Evolutionary conservation across 1,139 yeast species (phyloP), one percentile per base, ranked within the genome.

Genomic region (Eremothecium gossypii): DNA sequence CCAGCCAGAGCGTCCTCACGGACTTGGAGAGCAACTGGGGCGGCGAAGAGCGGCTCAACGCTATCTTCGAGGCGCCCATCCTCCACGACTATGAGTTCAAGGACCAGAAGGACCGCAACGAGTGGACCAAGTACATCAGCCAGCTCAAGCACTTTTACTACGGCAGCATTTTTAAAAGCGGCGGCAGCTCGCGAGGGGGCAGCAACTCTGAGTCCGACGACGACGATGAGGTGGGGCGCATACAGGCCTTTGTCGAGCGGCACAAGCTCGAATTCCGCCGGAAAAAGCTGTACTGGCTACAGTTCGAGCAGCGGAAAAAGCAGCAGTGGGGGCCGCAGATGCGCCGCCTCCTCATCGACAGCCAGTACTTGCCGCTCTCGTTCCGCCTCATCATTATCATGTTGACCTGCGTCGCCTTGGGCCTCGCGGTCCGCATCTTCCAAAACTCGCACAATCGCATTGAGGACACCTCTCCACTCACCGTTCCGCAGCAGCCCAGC

Each of bases 341-440:
- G 14, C 69, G 69, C 43, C 67, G 78, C 37, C 65, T 82, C 12
- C 67, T 87, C 38, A 71, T 85, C 43, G 77, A 78, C 51, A 85
- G 83, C 58, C 93, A 95, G 10, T 77, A 83, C 52, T 71, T 87
- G 7, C 96, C 96, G 1, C 68, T 91, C 40, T 71, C 83, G 11
- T 71, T 89, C 49, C 69, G 97, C 49, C 65, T 85, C 2, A 67
- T 81, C 41, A 84, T 83, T 39, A 71, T 85, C 36, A 60, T 77
- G 8, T 69, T 83, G 42, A 74, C 83, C 17, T 63, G 73, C 1
- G 64, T 77, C 38, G 82, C 94, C 0, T 67, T 86, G 48, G 87
- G 77, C 0, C 58, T 86, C 29, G 85, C 95, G 0, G 66, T 73
- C n/a, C 64, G 81, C 36, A 77, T 85, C 11, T 81, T 68, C 53